A percentile compares a stretch with the other conserved stretches of the same genome.
Evolutionary conservation across 2,329 filamentous ascomycete species (phyloP).

Genomic region (Aureobasidium musti): DNA sequence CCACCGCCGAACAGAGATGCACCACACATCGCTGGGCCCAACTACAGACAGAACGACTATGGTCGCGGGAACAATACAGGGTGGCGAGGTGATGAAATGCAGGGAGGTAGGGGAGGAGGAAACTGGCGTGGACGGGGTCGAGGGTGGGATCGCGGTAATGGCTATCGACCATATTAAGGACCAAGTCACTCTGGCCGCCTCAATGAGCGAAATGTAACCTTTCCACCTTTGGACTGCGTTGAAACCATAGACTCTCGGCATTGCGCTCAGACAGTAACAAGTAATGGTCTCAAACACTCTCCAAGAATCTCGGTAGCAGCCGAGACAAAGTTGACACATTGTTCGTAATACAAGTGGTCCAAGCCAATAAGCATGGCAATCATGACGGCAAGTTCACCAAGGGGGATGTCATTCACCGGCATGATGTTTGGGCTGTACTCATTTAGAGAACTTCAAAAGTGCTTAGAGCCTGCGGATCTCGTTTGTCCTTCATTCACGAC

Average conservation of each 20-base stretch:
- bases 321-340: neutral
- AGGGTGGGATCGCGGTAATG: constrained; percentile 3
- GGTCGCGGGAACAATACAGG: neutral
- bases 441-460: constrained; percentile 45
- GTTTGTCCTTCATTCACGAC: constrained; percentile 14
- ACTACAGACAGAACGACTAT: constrained; percentile 3
- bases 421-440: constrained; percentile 53
- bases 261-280: neutral
- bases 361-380: constrained; percentile 33
- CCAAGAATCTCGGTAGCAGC: neutral
- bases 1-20: constrained; percentile 4
- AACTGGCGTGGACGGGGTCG: constrained; percentile 22
- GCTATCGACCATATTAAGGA: constrained; percentile 1
- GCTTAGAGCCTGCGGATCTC: constrained; percentile 49
- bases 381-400: constrained; percentile 44
- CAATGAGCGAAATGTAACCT: neutral
- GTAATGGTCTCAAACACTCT: neutral
- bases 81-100: constrained; percentile 8
- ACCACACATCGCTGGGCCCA: neutral
- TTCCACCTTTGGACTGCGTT: neutral
- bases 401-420: constrained; percentile 49
- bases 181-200: neutral
- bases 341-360: neutral
- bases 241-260: neutral
- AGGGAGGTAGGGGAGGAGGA: constrained; percentile 1